These are phyloP conservation scores for Cryomyces minteri DNA, from an alignment of 495 filamentous ascomycete genomes.

Conservation along the genomic window DNA sequence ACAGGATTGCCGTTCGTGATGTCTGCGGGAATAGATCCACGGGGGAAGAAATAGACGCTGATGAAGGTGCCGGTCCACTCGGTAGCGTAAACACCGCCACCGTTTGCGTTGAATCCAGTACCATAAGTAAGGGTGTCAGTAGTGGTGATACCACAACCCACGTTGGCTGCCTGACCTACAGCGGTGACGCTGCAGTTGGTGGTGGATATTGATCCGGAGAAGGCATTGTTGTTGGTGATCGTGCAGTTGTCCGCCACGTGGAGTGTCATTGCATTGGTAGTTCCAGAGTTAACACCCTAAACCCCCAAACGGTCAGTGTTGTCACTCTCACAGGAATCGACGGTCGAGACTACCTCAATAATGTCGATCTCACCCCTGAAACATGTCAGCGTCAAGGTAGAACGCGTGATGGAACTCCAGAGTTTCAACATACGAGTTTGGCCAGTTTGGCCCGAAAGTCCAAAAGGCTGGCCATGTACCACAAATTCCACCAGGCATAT, in stretches of 20 bases:
- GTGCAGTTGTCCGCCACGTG: conserved; percentile 10
- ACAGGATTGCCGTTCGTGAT: conserved; percentile 38
- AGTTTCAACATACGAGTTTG: conserved; percentile 9
- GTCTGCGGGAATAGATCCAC: conserved; percentile 34
- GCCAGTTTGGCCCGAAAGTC: conserved; percentile 22
- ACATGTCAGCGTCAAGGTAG: neutral
- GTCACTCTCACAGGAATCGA: too few relatives aligned
- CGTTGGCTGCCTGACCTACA: conserved; percentile 31
- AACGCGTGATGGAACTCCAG: conserved; percentile 11
- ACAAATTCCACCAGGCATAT: conserved; percentile 22
- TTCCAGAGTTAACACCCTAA: conserved; percentile 13
- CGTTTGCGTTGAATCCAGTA: conserved; percentile 46
- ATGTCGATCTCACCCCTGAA: conserved; percentile 21
- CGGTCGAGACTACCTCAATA: conserved; percentile 5
- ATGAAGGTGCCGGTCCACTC: conserved; percentile 52
- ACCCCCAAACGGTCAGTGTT: too few relatives aligned
- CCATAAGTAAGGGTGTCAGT: conserved; percentile 28
- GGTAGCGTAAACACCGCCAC: conserved; percentile 63
- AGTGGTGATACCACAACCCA: conserved; percentile 22
- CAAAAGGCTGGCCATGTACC: conserved; percentile 26
- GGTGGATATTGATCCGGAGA: conserved; percentile 6
- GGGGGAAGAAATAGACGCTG: conserved; percentile 64
- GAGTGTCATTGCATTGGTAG: conserved; percentile 17
- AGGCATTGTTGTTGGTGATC: conserved; percentile 25
- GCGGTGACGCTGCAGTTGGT: conserved; percentile 35